phyloP scores from a whole-genome alignment of 176 grass and related monocot species.

The Puya raimondii region DNA sequence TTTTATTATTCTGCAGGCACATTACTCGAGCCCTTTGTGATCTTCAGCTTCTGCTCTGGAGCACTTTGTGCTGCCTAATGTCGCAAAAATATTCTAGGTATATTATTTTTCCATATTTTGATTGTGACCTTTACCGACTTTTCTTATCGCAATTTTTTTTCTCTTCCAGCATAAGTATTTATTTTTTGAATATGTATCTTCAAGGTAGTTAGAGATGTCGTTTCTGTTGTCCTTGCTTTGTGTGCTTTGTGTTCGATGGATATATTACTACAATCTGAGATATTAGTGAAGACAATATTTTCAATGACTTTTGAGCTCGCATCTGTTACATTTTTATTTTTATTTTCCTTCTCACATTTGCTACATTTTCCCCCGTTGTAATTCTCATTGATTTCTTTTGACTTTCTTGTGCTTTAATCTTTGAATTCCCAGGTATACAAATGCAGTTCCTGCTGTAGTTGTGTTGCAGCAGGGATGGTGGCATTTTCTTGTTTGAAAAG shows the following conservation, averaged over 20 bases:
- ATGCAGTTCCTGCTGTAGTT: not conserved
- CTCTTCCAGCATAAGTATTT: not conserved
- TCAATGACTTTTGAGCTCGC: no score
- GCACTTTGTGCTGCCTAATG: slow-evolving; percentile 3
- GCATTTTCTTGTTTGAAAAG: not conserved
- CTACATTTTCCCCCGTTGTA: no score
- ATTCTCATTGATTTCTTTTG: no score
- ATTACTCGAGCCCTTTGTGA: not conserved
- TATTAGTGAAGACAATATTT: no score
- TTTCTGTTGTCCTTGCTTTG: not conserved
- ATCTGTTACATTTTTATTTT: no score
- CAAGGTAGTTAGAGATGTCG: not conserved
- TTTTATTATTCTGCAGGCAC: not conserved
- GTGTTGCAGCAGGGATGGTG: not conserved
- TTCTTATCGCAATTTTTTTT: not conserved
- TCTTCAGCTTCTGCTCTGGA: slow-evolving; percentile 3
- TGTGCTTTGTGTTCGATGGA: no score
- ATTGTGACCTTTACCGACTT: not conserved
- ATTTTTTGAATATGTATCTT: not conserved
- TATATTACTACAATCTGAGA: no score
- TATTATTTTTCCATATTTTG: not conserved
- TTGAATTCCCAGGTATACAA: not conserved
- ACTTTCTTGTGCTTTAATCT: no score
- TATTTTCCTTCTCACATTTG: no score
- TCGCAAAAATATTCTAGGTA: not conserved